Base-by-base conservation (phyloP, 352 stramenopile genomes). In the Globisporangium yorkense region DNA sequence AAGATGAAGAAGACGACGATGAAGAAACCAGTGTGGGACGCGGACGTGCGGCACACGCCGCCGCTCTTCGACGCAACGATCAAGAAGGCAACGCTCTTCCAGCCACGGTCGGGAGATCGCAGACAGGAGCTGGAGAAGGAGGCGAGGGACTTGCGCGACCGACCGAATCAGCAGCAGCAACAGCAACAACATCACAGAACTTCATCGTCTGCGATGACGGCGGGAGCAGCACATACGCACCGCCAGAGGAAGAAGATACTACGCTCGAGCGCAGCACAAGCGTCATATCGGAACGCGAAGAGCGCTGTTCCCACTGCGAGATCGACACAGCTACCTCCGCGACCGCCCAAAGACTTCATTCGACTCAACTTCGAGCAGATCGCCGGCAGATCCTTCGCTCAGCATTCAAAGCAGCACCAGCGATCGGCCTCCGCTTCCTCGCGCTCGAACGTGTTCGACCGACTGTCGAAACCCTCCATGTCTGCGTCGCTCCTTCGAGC, bases 281-380 rank as follows among this genome's bases (percentile, higher is more conserved):
- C 43, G 7, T 43, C 35, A 6, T 8, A 49, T 10, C 21, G 40
- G 7, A 39, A 57, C 0, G 35, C 48, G 16, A 59, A 54, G 18
- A 62, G 56, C 40, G 46, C 58, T 24, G 54, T 63, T 21, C 35
- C 51, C 2, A 51, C 15, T 10, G 21, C 39, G 12, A 29, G 46
- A 39, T 6, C 27, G 29, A 53, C 37, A 55, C 54, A 29, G 46
- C 27, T 45, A 29, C 64, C 18, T 1, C 50, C 60, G 44, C 72
- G 64, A 53, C 66, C 59, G 5, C 37, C 21, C 8, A 88, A 80
- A 33, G 74, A 89, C 29, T 89, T 72, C 54, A 64, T 89, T 9
- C 77, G 68, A 18, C 60, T 76, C 15, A 89, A 89, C 33, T 76
- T 81, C 54, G 75, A 88, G 46, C 66, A 61, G 0, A 59, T 87